Evolutionary conservation across 768 basidiomycete species (phyloP).

Genomic region (Phaeotremella skinneri): DNA sequence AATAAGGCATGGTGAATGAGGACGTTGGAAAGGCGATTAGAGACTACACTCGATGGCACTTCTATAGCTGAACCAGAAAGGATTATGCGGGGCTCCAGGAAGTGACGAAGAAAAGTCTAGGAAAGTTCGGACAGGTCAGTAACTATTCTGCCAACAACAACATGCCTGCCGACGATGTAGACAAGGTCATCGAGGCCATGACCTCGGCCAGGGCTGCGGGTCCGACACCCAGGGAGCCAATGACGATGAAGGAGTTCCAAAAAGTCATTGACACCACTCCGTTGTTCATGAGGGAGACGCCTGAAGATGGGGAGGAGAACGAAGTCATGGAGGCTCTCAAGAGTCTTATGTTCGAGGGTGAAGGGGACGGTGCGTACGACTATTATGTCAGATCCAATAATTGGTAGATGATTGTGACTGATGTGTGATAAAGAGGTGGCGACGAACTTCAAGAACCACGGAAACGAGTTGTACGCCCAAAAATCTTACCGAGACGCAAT

Average conservation of each 20-base stretch:
- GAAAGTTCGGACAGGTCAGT: not conserved
- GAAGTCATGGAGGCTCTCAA: conserved; percentile 75
- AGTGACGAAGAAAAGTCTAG: conserved; percentile 7
- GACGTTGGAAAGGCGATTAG: too few species aligned
- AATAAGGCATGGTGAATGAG: too few species aligned
- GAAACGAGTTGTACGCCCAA: conserved; percentile 88
- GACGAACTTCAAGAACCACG: conserved; percentile 88
- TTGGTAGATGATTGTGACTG: not conserved
- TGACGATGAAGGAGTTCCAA: conserved; percentile 39
- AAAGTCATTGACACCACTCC: conserved; percentile 65
- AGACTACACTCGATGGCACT: too few species aligned
- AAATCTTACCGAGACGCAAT: conserved; percentile 83
- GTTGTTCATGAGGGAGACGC: conserved; percentile 88
- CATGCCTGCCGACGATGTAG: conserved; percentile 1
- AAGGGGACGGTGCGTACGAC: conserved; percentile 77
- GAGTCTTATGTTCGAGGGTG: conserved; percentile 80
- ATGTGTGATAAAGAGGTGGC: conserved; percentile 66
- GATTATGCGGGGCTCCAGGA: not conserved
- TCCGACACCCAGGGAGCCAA: not conserved
- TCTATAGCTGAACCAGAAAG: too few species aligned
- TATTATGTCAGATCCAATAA: conserved; percentile 2
- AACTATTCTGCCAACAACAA: not conserved
- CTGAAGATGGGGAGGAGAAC: conserved; percentile 66
- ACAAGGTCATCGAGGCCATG: conserved; percentile 13
- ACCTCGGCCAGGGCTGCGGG: conserved; percentile 4